Evolutionary conservation across 2,329 filamentous ascomycete species (phyloP), one percentile per base, ranked within the genome.

Genomic region (Aspergillus flavus): DNA sequence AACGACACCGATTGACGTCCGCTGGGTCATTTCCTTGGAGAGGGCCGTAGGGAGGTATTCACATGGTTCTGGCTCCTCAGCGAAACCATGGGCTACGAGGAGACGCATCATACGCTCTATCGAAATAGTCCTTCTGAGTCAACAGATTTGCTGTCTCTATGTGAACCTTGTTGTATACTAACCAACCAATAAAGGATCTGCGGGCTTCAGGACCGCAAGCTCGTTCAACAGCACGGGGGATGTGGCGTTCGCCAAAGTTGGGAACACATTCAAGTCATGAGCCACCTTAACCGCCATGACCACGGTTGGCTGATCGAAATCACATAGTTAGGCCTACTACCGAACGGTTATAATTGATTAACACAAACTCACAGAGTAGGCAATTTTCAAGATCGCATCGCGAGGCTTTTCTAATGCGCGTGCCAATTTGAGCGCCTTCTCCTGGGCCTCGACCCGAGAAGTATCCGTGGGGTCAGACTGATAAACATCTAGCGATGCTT

Each of bases 81-180:
- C 66, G 28, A 71, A 68, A 3, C 57, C 69, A 54, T 64, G 63
- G 52, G 61, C 48, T 10, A 68, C 63, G 9, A 71, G 53, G 26
- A 71, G 55, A 28, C 70, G 66, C 68, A 72, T 65, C 5, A 71
- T 70, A 1, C 69, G 68, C 39, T 70, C 69, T 72, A 34, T 43
- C 6, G 21, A 3, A 19, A 39, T 52, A 41, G 32, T 19, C 36
- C 32, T 4, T 7, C 1, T 59, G 16, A 36, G 19, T 45, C 14
- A 23, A 26, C 11, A 14, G 34, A 1, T 4, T 11, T 14, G 32
- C 30, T 32, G 12, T 21, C 4, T 36, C 5, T 21, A 45, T 32
- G 26, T 16, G 4, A 10, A 16, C 34, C 19, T 26, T 34, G 23
- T n/a, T 30, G 26, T 4, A 48, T 28, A 64, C 68, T 58, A 6